Base-by-base conservation (phyloP, 257 asterid species). In the Fraxinus americana region DNA sequence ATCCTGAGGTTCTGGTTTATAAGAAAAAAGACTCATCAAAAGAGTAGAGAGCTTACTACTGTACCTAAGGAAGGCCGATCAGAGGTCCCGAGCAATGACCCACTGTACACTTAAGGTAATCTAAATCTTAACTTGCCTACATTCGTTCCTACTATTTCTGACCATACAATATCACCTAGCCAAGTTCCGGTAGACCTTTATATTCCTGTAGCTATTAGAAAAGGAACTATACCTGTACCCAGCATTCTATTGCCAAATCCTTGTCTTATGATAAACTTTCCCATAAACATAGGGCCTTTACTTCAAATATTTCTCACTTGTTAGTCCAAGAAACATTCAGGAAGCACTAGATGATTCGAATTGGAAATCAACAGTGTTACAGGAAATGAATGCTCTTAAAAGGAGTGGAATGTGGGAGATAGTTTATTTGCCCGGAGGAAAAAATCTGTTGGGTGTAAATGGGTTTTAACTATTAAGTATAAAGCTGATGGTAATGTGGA, bases 161-260 rank as follows among this genome's bases (percentile, higher is more conserved):
- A 38, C 16, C 74, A 2, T 36, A 35, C 16, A 25, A 9, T 29
- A 29, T 5, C 17, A 45, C 16, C 54, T 9, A 45, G 4, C 54
- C 54, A 45, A 45, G 39, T 35, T 35, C 8, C 6, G 0, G 39
- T 35, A 5, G 39, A 35, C 39, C 39, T 35, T 35, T 6, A 45
- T 45, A 45, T 45, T 72, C 35, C n/a, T 38, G 43, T 72, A 43
- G 63, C 34, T 7, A 19, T 71, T n/a, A 71, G 75, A 43, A 71
- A 71, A 71, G 19, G 38, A 72, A 23, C 61, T 17, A n/a, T 43
- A 43, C 61, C 23, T 71, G 75, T 27, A 71, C 75, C 34, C 11
- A 39, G 11, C 59, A 71, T 43, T 34, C 75, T n/a, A 41, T 71
- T 71, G 75, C 63, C 21, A 71, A 71, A 71, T 71, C 21, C 34